phyloP scores from a whole-genome alignment of 2,329 filamentous ascomycete genomes.

The Zelopaecilomyces penicillatus region DNA sequence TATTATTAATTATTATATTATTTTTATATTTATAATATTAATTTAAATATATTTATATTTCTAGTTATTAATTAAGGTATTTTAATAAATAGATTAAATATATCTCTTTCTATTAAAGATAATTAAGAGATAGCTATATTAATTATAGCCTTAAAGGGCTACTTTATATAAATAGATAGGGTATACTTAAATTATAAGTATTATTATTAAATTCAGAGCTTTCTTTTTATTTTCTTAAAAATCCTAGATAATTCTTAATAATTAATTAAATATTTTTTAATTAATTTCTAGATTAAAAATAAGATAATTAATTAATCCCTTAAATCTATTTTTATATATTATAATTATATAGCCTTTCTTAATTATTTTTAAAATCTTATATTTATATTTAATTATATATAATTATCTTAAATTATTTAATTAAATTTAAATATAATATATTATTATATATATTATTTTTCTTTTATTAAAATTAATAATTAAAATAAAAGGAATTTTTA shows the following conservation, averaged over 20 bases:
- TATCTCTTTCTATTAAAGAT: no score
- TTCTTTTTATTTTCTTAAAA: no score
- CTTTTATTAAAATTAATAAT: no score
- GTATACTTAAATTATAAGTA: not conserved
- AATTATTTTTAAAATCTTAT: not conserved
- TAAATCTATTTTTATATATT: not conserved
- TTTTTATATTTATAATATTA: not conserved
- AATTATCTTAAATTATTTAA: not conserved
- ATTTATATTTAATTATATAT: not conserved
- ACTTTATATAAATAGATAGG: not conserved
- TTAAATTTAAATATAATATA: no score
- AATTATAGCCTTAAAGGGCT: not conserved
- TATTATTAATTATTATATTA: not conserved
- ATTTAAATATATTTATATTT: not conserved
- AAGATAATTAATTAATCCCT: not conserved
- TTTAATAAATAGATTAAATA: no score
- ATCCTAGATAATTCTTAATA: not conserved
- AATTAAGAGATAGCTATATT: no score
- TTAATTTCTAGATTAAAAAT: not conserved
- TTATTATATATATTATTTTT: no score
- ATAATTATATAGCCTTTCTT: not conserved
- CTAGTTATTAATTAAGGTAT: no score
- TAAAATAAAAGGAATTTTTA: no score
- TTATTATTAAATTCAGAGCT: no score
- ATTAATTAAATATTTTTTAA: not conserved